Conservation (phyloP, 1,284 basidiomycete genomes). For the Trametes hirsuta region DNA sequence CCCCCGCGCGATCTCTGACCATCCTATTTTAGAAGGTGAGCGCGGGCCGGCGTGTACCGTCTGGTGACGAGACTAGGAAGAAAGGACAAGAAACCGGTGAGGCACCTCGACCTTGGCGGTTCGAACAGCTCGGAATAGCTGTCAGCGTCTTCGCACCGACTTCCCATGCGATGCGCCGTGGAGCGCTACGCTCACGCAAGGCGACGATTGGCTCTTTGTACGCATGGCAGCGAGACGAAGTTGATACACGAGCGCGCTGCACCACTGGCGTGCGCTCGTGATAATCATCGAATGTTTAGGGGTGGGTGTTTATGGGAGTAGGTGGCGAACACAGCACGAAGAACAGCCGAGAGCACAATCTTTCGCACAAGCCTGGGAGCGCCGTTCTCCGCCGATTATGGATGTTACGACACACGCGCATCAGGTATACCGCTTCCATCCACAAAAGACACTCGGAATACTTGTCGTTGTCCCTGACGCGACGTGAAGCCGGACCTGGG, state of each 20-base stretch:
- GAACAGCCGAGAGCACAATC: slow-evolving; percentile 1
- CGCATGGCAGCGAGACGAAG: neutral
- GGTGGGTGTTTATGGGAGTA: neutral
- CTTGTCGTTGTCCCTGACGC: slow-evolving; percentile 6
- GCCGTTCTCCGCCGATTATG: slow-evolving; percentile 2
- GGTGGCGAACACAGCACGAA: neutral
- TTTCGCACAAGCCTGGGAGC: slow-evolving; percentile 10
- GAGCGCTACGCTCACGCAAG: neutral
- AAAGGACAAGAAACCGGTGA: slow-evolving; percentile 11
- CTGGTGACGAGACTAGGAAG: neutral
- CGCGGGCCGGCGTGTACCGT: no score
- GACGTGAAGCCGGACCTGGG: slow-evolving; percentile 2
- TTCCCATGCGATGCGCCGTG: neutral
- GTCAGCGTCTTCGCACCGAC: slow-evolving; percentile 10
- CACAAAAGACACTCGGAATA: slow-evolving; percentile 7
- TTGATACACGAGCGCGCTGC: neutral
- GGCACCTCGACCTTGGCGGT: slow-evolving; percentile 8
- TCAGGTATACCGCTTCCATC: slow-evolving; percentile 1
- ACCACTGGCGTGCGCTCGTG: neutral
- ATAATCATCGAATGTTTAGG: neutral
- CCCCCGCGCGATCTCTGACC: no score
- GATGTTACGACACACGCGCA: slow-evolving; percentile 4
- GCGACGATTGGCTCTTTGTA: neutral
- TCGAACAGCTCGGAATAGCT: slow-evolving; percentile 16
- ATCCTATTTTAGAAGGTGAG: no score